phyloP scores from a whole-genome alignment of 345 rosid species.

The Acer saccharum region DNA sequence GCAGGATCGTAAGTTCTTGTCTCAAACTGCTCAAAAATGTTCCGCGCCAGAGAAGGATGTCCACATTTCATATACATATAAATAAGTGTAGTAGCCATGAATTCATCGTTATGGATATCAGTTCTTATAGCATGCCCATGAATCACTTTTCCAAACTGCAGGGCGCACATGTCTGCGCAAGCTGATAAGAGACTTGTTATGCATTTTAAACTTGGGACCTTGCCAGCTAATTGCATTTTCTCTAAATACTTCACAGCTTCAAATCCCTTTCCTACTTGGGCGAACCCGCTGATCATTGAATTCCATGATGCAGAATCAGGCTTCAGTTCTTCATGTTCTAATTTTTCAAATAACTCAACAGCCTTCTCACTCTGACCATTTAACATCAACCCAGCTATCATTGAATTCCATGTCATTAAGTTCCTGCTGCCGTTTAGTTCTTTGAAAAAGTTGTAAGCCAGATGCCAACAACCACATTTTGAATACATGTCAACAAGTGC shows the following conservation, averaged over 20 bases:
- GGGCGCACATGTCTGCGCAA: conserved; percentile 52
- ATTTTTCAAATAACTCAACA: conserved; percentile 45
- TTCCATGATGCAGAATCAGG: conserved; percentile 76
- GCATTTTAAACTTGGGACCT: conserved; percentile 50
- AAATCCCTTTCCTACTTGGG: conserved; percentile 47
- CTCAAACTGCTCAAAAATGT: conserved; percentile 43
- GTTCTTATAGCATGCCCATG: conserved; percentile 53
- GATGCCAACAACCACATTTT: conserved; percentile 53
- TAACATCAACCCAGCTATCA: conserved; percentile 65
- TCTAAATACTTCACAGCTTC: conserved; percentile 55
- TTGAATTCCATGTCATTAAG: conserved; percentile 60
- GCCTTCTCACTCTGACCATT: conserved; percentile 50
- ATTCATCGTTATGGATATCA: conserved; percentile 35
- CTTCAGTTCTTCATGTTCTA: conserved; percentile 47
- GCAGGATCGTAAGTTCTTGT: conserved; percentile 60
- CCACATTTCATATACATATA: conserved; percentile 74
- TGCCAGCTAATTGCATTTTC: conserved; percentile 51
- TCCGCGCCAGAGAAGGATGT: conserved; percentile 40
- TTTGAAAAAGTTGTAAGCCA: conserved; percentile 42
- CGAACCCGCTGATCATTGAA: conserved; percentile 64
- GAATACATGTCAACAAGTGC: conserved; percentile 67
- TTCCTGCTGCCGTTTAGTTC: conserved; percentile 48
- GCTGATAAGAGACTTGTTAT: conserved; percentile 63
- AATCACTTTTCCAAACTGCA: conserved; percentile 58
- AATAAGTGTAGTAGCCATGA: conserved; percentile 53